Conservation (phyloP, 169 alveolate species). For the Eimeria necatrix region DNA sequence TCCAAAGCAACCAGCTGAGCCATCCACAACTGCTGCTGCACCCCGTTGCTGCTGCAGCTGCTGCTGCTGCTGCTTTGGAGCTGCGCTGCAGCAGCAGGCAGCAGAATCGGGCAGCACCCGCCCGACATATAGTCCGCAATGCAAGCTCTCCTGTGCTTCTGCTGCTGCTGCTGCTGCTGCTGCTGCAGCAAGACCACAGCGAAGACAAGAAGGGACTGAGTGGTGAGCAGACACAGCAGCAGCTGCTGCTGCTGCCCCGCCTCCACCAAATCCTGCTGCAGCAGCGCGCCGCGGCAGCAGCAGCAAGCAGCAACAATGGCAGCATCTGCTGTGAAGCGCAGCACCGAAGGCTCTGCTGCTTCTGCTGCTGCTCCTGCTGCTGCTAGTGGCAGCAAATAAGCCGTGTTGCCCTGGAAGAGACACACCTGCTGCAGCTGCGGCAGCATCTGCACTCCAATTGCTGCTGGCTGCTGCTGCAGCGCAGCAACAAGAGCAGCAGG, state of each 20-base stretch:
- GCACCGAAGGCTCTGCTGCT: conserved; percentile 14
- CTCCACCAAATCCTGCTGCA: conserved; percentile 10
- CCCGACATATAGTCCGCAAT: conserved; percentile 25
- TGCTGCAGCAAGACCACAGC: conserved; percentile 65
- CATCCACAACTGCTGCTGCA: conserved; percentile 65
- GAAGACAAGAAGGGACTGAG: conserved; percentile 42
- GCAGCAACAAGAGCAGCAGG: conserved; percentile 61
- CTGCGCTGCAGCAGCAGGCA: conserved; percentile 44
- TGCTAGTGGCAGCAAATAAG: conserved; percentile 62
- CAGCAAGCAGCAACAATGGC: conserved; percentile 74
- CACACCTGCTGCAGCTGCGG: conserved; percentile 74
- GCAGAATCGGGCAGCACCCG: conserved; percentile 51
- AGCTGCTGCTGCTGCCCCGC: conserved; percentile 66
- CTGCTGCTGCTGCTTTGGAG: conserved; percentile 53
- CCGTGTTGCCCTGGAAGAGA: conserved; percentile 54
- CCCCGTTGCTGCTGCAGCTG: conserved; percentile 51
- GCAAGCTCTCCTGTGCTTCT: conserved; percentile 11
- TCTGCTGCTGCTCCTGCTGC: conserved; percentile 69
- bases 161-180: conserved; percentile 74
- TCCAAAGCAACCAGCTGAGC: conserved; percentile 60
- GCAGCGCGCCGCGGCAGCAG: conserved; percentile 55
- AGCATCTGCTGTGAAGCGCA: conserved; percentile 25
- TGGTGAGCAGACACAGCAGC: conserved; percentile 42
- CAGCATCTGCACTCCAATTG: conserved; percentile 67
- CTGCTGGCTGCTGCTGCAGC: conserved; percentile 71